A percentile compares a stretch with the other conserved stretches of the same genome.
These are phyloP conservation scores for Plasmodium falciparum DNA, from an alignment of 169 alveolate genomes.

Conservation along the genomic window DNA sequence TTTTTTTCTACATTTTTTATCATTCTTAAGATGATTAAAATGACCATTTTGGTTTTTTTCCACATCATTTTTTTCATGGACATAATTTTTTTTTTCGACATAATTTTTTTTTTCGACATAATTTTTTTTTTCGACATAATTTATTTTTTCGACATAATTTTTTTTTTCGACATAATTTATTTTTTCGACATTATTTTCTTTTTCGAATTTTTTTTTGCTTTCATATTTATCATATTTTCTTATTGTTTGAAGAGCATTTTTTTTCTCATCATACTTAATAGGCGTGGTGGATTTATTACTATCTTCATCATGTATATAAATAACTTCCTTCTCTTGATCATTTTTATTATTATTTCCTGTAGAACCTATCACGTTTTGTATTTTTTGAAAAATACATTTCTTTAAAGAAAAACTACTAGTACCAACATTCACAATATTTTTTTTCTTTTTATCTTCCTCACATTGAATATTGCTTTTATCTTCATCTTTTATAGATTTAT, in stretches of 20 bases:
- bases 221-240: background rate
- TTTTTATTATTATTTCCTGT: too few relatives aligned
- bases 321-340: too few relatives aligned
- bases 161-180: background rate
- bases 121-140: background rate
- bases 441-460: background rate
- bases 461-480: too few relatives aligned
- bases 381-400: background rate
- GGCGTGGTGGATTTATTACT: too few relatives aligned
- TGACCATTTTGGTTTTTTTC: background rate
- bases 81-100: too few relatives aligned
- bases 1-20: constrained; percentile 13
- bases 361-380: background rate
- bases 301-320: background rate
- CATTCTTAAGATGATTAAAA: background rate
- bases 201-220: background rate
- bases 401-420: background rate
- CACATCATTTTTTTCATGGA: too few relatives aligned
- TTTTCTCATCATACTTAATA: too few relatives aligned
- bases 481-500: too few relatives aligned
- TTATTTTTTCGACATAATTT: background rate
- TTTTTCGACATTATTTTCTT: background rate
- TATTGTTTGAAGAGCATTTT: too few relatives aligned
- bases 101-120: background rate
- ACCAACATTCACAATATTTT: background rate